A percentile compares a stretch with the other conserved stretches of the same genome.
These are phyloP conservation scores for Apiospora pterosperma DNA, from an alignment of 2,329 filamentous ascomycete species.

Conservation along the genomic window DNA sequence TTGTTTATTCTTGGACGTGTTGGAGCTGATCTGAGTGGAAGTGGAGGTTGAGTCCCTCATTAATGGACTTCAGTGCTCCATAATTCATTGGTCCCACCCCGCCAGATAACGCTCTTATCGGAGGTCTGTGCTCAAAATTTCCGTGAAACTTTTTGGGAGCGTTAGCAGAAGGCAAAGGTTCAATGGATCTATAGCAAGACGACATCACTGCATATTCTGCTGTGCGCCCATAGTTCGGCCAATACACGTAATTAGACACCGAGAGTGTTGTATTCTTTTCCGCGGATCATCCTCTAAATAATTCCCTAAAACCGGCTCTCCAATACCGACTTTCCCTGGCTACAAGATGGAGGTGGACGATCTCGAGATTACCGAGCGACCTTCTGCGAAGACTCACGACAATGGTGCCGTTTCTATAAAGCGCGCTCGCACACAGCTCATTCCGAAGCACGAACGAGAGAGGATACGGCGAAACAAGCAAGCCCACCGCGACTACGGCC, in stretches of 20 bases:
- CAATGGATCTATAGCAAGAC: neutral
- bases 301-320: neutral
- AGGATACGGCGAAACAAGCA: slow-evolving; percentile 51
- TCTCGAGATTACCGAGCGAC: slow-evolving; percentile 26
- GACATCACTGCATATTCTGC: neutral
- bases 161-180: neutral
- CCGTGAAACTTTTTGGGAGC: slow-evolving; percentile 3
- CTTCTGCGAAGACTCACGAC: slow-evolving; percentile 35
- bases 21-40: too few relatives aligned
- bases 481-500: slow-evolving; percentile 77
- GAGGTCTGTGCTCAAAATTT: slow-evolving; percentile 5
- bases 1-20: too few relatives aligned
- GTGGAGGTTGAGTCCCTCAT: neutral
- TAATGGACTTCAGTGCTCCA: neutral
- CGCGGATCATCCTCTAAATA: neutral
- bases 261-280: neutral
- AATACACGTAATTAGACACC: neutral
- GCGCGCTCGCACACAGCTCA: slow-evolving; percentile 47
- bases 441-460: slow-evolving; percentile 48
- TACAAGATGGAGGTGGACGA: slow-evolving; percentile 24
- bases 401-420: slow-evolving; percentile 53
- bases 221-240: neutral
- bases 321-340: neutral
- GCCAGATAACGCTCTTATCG: neutral
- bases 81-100: neutral